A percentile compares a stretch with the other conserved stretches of the same genome.
Conservation (phyloP, 179 eudicot species). For the Beta lomatogona region DNA sequence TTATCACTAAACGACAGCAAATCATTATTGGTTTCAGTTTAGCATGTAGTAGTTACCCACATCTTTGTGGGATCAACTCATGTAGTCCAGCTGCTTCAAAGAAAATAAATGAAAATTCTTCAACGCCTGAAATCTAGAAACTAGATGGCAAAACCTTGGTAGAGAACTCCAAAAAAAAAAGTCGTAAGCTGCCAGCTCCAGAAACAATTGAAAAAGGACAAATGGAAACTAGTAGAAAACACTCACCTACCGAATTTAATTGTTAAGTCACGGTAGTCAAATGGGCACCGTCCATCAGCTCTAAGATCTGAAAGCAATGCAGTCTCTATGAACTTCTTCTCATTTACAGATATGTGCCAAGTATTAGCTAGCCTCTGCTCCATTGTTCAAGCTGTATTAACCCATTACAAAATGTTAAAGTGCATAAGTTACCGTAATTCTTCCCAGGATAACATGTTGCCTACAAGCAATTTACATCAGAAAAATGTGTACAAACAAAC, state of each 20-base stretch:
- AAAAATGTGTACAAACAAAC: no score
- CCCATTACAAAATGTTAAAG: neutral
- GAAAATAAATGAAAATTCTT: neutral
- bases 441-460: no score
- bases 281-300: slow-evolving; percentile 73
- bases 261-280: slow-evolving; percentile 65
- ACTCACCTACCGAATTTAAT: slow-evolving; percentile 75
- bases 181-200: no score
- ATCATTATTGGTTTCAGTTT: neutral
- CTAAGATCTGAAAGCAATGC: slow-evolving; percentile 69
- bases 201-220: neutral
- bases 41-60: neutral
- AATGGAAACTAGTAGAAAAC: neutral
- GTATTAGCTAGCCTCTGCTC: slow-evolving; percentile 81
- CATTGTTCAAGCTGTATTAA: slow-evolving; percentile 38
- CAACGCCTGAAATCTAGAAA: neutral
- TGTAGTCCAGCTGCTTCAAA: neutral
- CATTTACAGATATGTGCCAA: slow-evolving; percentile 76
- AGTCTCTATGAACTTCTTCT: slow-evolving; percentile 77
- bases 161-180: no score
- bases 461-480: no score
- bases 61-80: neutral
- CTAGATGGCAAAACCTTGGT: neutral
- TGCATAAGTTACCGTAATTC: neutral
- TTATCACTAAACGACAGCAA: neutral